Conservation (phyloP, 23 red algal species). For the Gracilariopsis chorda region DNA sequence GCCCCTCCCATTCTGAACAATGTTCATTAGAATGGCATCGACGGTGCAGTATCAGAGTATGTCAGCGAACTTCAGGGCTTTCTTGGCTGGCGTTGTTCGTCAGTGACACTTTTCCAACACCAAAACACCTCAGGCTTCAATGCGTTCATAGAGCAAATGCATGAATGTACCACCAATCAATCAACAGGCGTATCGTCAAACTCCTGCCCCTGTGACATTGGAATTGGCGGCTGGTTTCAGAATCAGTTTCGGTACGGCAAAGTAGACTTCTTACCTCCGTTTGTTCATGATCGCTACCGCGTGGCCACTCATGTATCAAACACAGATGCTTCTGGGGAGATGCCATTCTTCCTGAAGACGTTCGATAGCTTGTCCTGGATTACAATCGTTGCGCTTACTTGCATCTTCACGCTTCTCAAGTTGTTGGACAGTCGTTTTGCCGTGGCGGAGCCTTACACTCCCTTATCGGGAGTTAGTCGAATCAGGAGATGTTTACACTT, state of each 20-base stretch:
- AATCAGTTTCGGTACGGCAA: background rate
- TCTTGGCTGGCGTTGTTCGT: background rate
- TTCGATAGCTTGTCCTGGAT: background rate
- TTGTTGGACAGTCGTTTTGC: constrained; percentile 1
- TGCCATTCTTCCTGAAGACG: constrained; percentile 10
- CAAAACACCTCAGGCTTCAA: background rate
- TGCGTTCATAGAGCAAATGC: background rate
- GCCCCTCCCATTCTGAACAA: no score
- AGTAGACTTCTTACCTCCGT: constrained; percentile 31
- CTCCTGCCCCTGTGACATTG: constrained; percentile 25
- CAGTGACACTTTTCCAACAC: background rate
- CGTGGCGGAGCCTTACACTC: background rate
- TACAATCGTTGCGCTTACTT: background rate
- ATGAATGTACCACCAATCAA: background rate
- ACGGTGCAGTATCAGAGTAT: background rate
- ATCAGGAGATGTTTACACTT: background rate
- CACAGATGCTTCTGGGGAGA: background rate
- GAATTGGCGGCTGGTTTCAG: background rate
- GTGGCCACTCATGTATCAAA: background rate
- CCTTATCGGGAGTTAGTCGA: background rate
- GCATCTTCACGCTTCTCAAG: constrained; percentile 17
- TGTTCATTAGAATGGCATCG: background rate
- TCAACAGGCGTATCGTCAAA: background rate
- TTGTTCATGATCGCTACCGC: background rate
- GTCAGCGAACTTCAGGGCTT: background rate